Evolutionary conservation across 352 stramenopile species (phyloP), one percentile per base, ranked within the genome.

Genomic region (Phytopythium oedochilum): DNA sequence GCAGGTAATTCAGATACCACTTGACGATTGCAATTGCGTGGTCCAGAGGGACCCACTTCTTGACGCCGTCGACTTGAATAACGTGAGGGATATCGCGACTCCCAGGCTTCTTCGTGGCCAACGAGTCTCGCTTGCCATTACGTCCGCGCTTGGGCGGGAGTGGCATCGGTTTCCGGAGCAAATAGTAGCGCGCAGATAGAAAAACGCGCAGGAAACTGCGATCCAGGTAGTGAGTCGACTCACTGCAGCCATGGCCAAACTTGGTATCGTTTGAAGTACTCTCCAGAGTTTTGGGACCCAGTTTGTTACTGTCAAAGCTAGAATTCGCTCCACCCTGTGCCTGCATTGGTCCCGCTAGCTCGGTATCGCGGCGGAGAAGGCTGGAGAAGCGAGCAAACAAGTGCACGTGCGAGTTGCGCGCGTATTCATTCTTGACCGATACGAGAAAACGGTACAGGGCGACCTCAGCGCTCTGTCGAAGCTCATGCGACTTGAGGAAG

Each of bases 301-400:
- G 18, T 20, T 43, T 43, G n/a, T 6, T 20, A 1, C 18, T n/a
- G 6, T n/a, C 38, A 8, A 9, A 15, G 4, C 18, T 43, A 10
- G 18, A 12, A 36, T 2, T 36, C 15, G 18, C 18, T 23, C n/a
- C n/a, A n/a, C n/a, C n/a, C n/a, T n/a, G n/a, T n/a, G n/a, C n/a
- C n/a, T n/a, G n/a, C n/a, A n/a, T n/a, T n/a, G n/a, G n/a, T n/a
- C n/a, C n/a, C n/a, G n/a, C n/a, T n/a, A n/a, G n/a, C n/a, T n/a
- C n/a, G n/a, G 40, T 10, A 22, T 62, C 28, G 29, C 36, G 57
- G 4, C 70, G 66, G 2, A 88, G 56, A 17, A 84, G 47, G 28
- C 83, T 70, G 10, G 79, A 52, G 20, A 92, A 85, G 1, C 78
- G 74, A n/a, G 78, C 77, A 67, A 92, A 92, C 34, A 88, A 63